Evolutionary conservation across 2,329 filamentous ascomycete species (phyloP).

Genomic region (Talaromyces sp.): DNA sequence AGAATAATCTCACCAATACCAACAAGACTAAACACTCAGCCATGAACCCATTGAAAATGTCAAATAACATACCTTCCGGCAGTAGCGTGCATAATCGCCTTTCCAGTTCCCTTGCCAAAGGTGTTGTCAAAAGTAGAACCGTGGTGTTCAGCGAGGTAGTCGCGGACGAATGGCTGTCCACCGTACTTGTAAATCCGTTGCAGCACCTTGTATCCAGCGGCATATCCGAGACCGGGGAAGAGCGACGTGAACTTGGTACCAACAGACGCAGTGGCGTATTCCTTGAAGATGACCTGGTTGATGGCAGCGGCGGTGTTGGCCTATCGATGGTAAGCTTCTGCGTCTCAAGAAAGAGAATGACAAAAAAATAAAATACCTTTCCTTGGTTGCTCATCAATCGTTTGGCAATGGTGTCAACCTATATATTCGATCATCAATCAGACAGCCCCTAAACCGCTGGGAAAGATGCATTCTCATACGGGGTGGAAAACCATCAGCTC

Average conservation of each 20-base stretch:
- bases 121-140: slow-evolving; percentile 76
- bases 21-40: slow-evolving; percentile 60
- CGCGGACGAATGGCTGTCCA: slow-evolving; percentile 89
- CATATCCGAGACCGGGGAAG: slow-evolving; percentile 95
- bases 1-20: slow-evolving; percentile 97
- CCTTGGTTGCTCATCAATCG: slow-evolving; percentile 97
- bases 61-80: slow-evolving; percentile 67
- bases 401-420: slow-evolving; percentile 98
- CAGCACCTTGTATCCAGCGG: slow-evolving; percentile 93
- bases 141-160: slow-evolving; percentile 77
- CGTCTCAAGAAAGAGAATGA: not conserved
- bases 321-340: slow-evolving; percentile 25
- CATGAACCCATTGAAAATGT: too few relatives aligned
- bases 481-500: slow-evolving; percentile 92
- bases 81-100: slow-evolving; percentile 95
- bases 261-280: slow-evolving; percentile 67
- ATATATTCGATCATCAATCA: not conserved
- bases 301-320: slow-evolving; percentile 59
- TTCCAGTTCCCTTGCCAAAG: slow-evolving; percentile 95
- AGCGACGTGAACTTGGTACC: slow-evolving; percentile 84
- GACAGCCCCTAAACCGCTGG: slow-evolving; percentile 18
- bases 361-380: slow-evolving; percentile 47
- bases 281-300: slow-evolving; percentile 90
- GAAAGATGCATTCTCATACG: slow-evolving; percentile 41
- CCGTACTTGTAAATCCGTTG: slow-evolving; percentile 99